Conservation (phyloP, 164 flowering plant species). For the Sedum album region DNA sequence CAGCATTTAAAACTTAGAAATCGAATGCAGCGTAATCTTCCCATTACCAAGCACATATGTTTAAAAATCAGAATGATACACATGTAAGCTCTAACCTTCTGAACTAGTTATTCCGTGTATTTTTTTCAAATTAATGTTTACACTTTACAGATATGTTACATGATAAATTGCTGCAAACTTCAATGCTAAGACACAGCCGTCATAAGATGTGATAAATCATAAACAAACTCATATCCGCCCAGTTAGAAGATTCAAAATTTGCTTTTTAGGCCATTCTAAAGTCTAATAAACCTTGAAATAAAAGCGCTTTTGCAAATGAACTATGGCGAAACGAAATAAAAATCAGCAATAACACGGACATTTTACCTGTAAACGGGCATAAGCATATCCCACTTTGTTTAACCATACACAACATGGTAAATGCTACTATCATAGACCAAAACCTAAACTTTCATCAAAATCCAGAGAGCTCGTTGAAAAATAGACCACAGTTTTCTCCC, state of each 20-base stretch:
- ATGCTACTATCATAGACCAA: background rate
- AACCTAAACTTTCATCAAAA: background rate
- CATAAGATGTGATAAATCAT: no score
- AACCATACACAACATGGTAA: slow-evolving; percentile 2
- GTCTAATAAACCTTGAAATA: no score
- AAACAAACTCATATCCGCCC: no score
- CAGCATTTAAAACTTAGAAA: background rate
- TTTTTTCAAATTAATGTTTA: no score
- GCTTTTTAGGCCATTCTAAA: no score
- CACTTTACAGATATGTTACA: no score
- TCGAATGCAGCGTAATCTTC: background rate
- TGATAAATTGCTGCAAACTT: no score
- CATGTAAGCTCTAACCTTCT: no score
- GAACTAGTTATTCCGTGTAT: no score
- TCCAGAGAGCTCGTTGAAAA: background rate
- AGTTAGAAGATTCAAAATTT: no score
- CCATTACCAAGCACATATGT: background rate
- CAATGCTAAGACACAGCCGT: no score
- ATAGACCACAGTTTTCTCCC: background rate
- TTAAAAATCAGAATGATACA: background rate
- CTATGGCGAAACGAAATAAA: background rate
- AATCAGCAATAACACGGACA: background rate
- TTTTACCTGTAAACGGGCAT: slow-evolving; percentile 6
- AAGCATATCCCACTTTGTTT: background rate
- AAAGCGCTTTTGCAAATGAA: no score